These are phyloP conservation scores for Rhodotorula sp. DNA, from an alignment of 1,284 basidiomycete genomes.

Conservation along the genomic window DNA sequence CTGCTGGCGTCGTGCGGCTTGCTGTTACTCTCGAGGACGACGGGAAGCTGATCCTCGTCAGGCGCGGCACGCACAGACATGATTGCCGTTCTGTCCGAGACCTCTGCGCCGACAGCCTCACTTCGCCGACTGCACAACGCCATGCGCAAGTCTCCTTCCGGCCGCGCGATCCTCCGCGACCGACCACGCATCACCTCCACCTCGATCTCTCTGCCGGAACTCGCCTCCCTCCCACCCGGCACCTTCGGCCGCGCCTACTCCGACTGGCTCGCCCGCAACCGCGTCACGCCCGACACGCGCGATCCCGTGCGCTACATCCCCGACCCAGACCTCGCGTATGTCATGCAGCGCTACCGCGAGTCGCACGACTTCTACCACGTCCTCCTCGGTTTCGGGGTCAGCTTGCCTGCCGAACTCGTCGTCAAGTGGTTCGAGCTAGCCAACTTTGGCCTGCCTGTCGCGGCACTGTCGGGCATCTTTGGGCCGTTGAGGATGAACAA, in stretches of 20 bases:
- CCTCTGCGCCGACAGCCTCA: slow-evolving; percentile 71
- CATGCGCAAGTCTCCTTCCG: slow-evolving; percentile 68
- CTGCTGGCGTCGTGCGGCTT: no score
- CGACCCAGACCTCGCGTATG: slow-evolving; percentile 89
- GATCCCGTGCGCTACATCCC: slow-evolving; percentile 90
- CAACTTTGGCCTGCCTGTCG: slow-evolving; percentile 87
- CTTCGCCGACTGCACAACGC: slow-evolving; percentile 73
- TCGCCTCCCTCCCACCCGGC: slow-evolving; percentile 68
- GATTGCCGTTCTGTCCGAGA: slow-evolving; percentile 88
- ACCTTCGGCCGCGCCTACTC: slow-evolving; percentile 85
- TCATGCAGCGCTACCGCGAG: slow-evolving; percentile 97
- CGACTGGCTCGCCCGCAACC: slow-evolving; percentile 84
- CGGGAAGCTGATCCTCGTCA: no score
- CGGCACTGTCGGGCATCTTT: slow-evolving; percentile 75
- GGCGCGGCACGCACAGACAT: slow-evolving; percentile 62
- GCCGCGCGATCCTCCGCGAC: slow-evolving; percentile 61
- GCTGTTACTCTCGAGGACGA: no score
- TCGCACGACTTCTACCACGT: slow-evolving; percentile 49
- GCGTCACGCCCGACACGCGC: slow-evolving; percentile 92
- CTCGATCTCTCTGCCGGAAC: slow-evolving; percentile 53
- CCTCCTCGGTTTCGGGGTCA: slow-evolving; percentile 53
- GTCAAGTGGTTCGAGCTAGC: slow-evolving; percentile 94
- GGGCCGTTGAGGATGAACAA: slow-evolving; percentile 55
- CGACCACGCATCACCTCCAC: slow-evolving; percentile 80
- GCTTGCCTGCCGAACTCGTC: slow-evolving; percentile 87